Conservation (phyloP, 1,284 basidiomycete species). For the Ganoderma lingzhi region DNA sequence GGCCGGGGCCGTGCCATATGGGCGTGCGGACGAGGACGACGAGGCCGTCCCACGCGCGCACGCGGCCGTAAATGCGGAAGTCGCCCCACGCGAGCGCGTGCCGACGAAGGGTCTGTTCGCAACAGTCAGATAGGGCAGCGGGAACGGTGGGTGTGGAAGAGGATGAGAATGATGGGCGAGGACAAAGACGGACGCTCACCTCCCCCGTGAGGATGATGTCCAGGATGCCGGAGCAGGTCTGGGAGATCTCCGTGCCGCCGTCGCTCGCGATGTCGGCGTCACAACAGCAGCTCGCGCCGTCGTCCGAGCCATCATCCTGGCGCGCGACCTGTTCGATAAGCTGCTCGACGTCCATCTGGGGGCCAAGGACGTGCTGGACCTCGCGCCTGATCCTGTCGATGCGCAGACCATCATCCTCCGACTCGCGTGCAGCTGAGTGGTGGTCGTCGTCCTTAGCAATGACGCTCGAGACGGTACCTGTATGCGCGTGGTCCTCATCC, state of each 20-base stretch:
- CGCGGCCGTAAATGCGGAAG: slow-evolving; percentile 67
- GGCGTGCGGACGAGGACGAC: slow-evolving; percentile 66
- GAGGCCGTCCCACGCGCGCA: slow-evolving; percentile 74
- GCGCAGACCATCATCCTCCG: slow-evolving; percentile 7
- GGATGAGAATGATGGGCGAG: neutral
- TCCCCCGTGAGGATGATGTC: slow-evolving; percentile 68
- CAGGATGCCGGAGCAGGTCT: slow-evolving; percentile 54
- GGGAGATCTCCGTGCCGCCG: slow-evolving; percentile 18
- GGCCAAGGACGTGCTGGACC: slow-evolving; percentile 39
- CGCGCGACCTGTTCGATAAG: slow-evolving; percentile 32
- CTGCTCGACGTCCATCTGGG: slow-evolving; percentile 34
- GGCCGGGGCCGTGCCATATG: slow-evolving; percentile 37
- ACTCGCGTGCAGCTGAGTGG: slow-evolving; percentile 4
- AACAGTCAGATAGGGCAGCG: neutral
- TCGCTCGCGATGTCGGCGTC: slow-evolving; percentile 12
- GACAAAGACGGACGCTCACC: slow-evolving; percentile 39
- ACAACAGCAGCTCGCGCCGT: slow-evolving; percentile 16
- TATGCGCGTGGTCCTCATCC: neutral
- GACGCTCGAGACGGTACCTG: neutral
- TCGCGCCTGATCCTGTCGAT: slow-evolving; percentile 36
- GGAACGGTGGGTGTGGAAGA: neutral
- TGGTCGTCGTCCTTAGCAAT: neutral
- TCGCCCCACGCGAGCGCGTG: slow-evolving; percentile 68
- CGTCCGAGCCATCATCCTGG: slow-evolving; percentile 24
- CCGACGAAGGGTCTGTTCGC: slow-evolving; percentile 53